Evolutionary conservation across 352 stramenopile species (phyloP).

Genomic region (Phytophthora fragariae): DNA sequence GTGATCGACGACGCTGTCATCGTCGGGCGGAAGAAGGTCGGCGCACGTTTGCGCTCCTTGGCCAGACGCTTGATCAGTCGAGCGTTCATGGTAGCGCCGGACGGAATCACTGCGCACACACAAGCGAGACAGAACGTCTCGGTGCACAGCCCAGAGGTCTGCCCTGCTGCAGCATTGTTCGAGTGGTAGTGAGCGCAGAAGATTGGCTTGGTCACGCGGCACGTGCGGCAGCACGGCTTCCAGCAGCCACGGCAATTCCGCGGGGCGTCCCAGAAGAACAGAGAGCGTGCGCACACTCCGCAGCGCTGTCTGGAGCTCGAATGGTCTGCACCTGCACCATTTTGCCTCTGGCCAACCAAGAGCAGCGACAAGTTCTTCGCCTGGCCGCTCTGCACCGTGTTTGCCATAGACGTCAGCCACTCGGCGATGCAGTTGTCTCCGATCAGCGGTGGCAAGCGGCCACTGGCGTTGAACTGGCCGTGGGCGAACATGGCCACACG

Average conservation of each 20-base stretch:
- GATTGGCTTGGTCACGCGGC: constrained; percentile 74
- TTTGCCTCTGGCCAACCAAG: constrained; percentile 43
- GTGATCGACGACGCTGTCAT: constrained; percentile 46
- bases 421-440: constrained; percentile 68
- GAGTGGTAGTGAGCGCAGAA: constrained; percentile 76
- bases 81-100: constrained; percentile 69
- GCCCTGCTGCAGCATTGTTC: constrained; percentile 25
- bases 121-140: constrained; percentile 83
- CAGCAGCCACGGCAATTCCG: constrained; percentile 73
- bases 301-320: constrained; percentile 42
- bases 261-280: constrained; percentile 76
- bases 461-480: constrained; percentile 70
- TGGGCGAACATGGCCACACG: constrained; percentile 74
- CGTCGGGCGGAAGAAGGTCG: constrained; percentile 43
- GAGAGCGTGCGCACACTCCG: constrained; percentile 56
- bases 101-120: constrained; percentile 73
- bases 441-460: constrained; percentile 58
- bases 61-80: constrained; percentile 69
- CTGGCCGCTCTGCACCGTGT: constrained; percentile 70
- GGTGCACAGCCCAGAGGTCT: constrained; percentile 54
- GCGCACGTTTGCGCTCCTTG: constrained; percentile 61
- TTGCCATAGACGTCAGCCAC: constrained; percentile 64
- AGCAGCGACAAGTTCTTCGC: constrained; percentile 79
- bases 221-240: constrained; percentile 68
- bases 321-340: neutral